Evolutionary conservation across 2,329 filamentous ascomycete species (phyloP), one percentile per base, ranked within the genome.

Genomic region (Diaporthe sp.): DNA sequence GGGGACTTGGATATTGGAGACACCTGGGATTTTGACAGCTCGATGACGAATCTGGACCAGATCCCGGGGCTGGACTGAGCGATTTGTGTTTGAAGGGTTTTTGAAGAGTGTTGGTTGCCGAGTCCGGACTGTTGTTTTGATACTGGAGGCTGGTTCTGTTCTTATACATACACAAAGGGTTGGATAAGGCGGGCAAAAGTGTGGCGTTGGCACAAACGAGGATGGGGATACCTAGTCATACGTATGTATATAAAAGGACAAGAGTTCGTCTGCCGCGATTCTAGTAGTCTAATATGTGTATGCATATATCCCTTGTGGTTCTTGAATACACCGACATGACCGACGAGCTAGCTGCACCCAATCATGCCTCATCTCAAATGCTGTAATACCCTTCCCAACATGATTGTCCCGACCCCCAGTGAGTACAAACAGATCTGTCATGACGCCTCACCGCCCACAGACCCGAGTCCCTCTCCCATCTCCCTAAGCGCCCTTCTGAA

Each of bases 401-500:
- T 25, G 6, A 35, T 9, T 13, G 50, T 39, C 42, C 22, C 42
- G 35, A 8, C 27, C 2, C 71, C 50, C n/a, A 55, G 9, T 32
- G 32, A 70, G 70, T 39, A 32, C 32, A n/a, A 3, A 92, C 42
- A n/a, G 13, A 92, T 77, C 79, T 91, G 79, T 72, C 91, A 84
- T 68, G 75, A 42, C 53, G 50, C 47, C 39, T 53, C 37, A 27
- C 44, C 35, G 19, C 2, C 9, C 4, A 32, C 59, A 13, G 39
- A 7, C 37, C 25, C 39, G 22, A 76, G 75, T 47, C 78, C 79
- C 25, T n/a, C 66, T 32, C 81, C 83, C 84, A 88, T 85, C 76
- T 84, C 82, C 75, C 78, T 81, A 78, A 92, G 77, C 15, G 86
- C 87, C 61, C 81, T 80, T 73, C 88, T 90, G 79, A 96, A 91